Evolutionary conservation across 2,329 filamentous ascomycete species (phyloP).

Genomic region (Daldinia sp.): DNA sequence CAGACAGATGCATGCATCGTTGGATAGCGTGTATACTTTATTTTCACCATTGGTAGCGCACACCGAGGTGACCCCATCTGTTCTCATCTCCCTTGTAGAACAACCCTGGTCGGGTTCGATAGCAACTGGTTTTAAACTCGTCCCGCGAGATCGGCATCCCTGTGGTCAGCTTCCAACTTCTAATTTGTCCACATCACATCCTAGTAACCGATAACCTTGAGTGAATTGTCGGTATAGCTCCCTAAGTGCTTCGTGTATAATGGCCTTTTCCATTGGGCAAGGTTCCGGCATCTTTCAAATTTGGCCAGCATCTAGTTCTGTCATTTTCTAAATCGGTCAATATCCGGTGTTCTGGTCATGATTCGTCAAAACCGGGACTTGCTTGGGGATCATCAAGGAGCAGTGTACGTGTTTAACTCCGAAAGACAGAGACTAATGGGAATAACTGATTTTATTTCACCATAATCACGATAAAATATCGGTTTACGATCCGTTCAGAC

Average conservation of each 20-base stretch:
- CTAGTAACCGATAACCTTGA: constrained; percentile 18
- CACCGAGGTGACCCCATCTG: constrained; percentile 19
- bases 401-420: background rate
- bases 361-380: background rate
- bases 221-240: constrained; percentile 19
- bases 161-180: constrained; percentile 11
- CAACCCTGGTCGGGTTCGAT: constrained; percentile 10
- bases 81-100: constrained; percentile 23
- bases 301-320: background rate
- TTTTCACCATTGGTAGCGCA: constrained; percentile 25
- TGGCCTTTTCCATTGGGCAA: background rate
- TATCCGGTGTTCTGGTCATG: background rate
- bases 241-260: constrained; percentile 8
- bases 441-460: background rate
- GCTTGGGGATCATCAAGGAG: background rate
- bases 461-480: no score
- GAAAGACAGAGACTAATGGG: background rate
- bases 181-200: constrained; percentile 22
- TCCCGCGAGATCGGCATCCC: constrained; percentile 16
- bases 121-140: constrained; percentile 7
- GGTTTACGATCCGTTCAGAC: no score
- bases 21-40: constrained; percentile 17
- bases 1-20: constrained; percentile 10
- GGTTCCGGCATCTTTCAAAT: background rate
- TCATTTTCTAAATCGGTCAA: background rate